phyloP scores from a whole-genome alignment of 148 eudicot genomes.

The Bassia scoparia region DNA sequence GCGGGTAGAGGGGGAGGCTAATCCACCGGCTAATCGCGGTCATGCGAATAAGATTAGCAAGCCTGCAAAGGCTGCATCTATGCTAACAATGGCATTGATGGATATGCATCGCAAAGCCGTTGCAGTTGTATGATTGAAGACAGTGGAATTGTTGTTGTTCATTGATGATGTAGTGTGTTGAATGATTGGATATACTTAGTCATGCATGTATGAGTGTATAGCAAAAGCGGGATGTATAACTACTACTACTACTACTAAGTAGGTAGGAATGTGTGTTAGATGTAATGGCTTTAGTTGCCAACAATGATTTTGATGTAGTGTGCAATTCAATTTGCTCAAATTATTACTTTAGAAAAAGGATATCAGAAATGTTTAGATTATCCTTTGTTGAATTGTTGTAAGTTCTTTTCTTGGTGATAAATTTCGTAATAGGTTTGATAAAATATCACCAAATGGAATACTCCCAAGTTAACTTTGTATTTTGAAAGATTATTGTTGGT shows the following conservation, averaged over 20 bases:
- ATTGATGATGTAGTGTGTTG: constrained; percentile 18
- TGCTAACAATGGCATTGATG: constrained; percentile 62
- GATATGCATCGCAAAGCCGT: constrained; percentile 41
- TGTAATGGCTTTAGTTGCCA: neutral
- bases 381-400: neutral
- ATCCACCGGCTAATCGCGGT: constrained; percentile 1
- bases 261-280: constrained; percentile 1
- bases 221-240: constrained; percentile 7
- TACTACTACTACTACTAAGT: neutral
- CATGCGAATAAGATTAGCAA: constrained; percentile 13
- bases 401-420: too few species aligned
- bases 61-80: constrained; percentile 41
- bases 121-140: constrained; percentile 35
- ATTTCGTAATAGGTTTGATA: too few species aligned
- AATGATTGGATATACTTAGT: neutral
- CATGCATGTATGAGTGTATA: constrained; percentile 7
- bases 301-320: neutral
- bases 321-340: neutral
- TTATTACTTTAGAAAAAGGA: neutral
- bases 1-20: constrained; percentile 24
- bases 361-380: neutral
- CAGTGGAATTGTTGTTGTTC: neutral
- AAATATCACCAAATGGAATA: neutral
- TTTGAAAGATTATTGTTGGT: too few species aligned
- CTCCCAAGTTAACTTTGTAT: neutral